Conservation (phyloP, 441 rosid species). For the Jatropha multifida region DNA sequence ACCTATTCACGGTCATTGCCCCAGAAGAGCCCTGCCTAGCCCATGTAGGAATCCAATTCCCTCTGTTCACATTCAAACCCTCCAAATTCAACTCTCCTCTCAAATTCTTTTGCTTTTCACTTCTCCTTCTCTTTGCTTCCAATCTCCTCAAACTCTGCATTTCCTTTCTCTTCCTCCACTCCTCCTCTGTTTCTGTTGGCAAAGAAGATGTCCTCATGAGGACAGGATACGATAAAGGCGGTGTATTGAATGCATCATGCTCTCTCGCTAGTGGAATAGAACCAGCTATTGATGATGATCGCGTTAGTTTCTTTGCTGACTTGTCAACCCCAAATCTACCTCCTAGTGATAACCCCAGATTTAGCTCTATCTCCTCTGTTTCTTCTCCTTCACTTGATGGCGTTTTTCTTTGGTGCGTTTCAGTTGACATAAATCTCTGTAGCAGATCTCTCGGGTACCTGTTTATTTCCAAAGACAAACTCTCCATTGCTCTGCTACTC, state of each 20-base stretch:
- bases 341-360: conserved; percentile 82
- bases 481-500: conserved; percentile 51
- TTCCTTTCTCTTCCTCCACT: conserved; percentile 94
- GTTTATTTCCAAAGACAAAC: conserved; percentile 53
- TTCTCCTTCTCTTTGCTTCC: conserved; percentile 85
- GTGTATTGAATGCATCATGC: conserved; percentile 24
- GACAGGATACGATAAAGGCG: conserved; percentile 35
- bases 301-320: conserved; percentile 43
- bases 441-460: conserved; percentile 79
- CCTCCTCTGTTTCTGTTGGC: conserved; percentile 87
- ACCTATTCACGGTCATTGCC: conserved; percentile 22
- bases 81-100: conserved; percentile 36
- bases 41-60: conserved; percentile 39
- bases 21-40: conserved; percentile 8
- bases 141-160: conserved; percentile 79
- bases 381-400: conserved; percentile 40
- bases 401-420: conserved; percentile 26
- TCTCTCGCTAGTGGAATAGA: conserved; percentile 51
- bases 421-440: conserved; percentile 52
- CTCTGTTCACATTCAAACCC: conserved; percentile 25
- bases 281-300: conserved; percentile 78
- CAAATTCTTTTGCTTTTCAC: conserved; percentile 72
- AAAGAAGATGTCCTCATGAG: conserved; percentile 75
- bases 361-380: conserved; percentile 61
- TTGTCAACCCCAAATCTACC: conserved; percentile 93